A percentile compares a stretch with the other conserved stretches of the same genome.
phyloP scores from a whole-genome alignment of 2,329 filamentous ascomycete genomes.

The Apiospora saccharicola region DNA sequence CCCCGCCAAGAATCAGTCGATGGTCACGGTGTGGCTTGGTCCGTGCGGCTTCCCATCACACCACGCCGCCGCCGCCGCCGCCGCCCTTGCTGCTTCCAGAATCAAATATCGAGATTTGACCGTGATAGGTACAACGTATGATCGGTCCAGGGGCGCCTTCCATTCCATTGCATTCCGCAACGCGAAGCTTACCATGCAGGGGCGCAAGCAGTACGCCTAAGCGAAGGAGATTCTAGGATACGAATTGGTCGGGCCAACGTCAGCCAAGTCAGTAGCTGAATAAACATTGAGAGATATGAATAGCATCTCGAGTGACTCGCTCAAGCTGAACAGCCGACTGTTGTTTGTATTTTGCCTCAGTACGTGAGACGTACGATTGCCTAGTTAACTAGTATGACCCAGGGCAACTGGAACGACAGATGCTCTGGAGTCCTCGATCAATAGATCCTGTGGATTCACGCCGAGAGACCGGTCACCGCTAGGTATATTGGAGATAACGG shows the following conservation, averaged over 20 bases:
- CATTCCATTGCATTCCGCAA: slow-evolving; percentile 3
- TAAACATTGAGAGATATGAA: background rate
- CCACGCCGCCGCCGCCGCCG: background rate
- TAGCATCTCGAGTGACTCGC: background rate
- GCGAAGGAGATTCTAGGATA: background rate
- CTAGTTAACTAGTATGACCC: background rate
- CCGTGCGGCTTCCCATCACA: slow-evolving; percentile 4
- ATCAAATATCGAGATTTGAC: background rate
- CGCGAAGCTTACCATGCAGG: background rate
- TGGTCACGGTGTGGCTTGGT: background rate
- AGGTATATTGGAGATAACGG: background rate
- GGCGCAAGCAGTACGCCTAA: background rate
- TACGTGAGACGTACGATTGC: background rate
- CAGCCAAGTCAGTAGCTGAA: background rate
- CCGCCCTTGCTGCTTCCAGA: background rate
- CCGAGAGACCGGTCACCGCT: background rate
- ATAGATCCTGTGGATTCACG: background rate
- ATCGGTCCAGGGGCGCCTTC: background rate
- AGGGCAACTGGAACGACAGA: background rate
- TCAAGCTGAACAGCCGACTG: background rate
- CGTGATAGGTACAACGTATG: slow-evolving; percentile 9
- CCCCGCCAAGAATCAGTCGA: slow-evolving; percentile 12
- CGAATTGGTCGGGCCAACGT: background rate
- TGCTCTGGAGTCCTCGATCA: background rate
- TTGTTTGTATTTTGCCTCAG: background rate